Evolutionary conservation across 148 eudicot genomes (phyloP).

Genomic region (Beta vulgaris): DNA sequence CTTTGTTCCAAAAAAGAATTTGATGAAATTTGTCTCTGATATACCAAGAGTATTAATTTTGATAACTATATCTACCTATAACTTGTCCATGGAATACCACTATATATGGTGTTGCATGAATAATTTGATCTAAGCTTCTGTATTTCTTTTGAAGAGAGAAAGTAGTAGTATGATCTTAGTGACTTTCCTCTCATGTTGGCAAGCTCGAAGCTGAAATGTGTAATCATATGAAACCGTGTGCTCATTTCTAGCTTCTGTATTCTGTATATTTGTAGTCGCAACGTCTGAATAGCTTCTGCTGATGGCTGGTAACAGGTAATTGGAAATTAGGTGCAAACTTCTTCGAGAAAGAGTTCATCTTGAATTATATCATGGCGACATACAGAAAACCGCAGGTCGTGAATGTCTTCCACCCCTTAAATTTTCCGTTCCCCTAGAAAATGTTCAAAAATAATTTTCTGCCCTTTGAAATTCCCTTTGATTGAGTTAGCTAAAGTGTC

Average conservation of each 20-base stretch:
- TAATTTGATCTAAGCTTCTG: neutral
- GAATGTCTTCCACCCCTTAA: neutral
- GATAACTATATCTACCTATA: no score
- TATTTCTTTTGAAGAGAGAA: neutral
- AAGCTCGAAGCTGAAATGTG: neutral
- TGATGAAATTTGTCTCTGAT: neutral
- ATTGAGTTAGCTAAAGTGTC: neutral
- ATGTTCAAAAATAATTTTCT: neutral
- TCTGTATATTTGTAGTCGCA: neutral
- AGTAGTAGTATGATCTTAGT: neutral
- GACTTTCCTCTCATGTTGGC: neutral
- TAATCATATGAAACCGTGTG: neutral
- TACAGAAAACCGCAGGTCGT: conserved; percentile 80
- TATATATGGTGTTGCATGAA: neutral
- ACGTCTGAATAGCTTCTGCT: neutral
- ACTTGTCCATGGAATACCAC: neutral
- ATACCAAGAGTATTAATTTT: neutral
- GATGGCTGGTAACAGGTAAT: conserved; percentile 44
- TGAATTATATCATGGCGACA: conserved; percentile 84
- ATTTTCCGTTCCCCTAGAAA: neutral
- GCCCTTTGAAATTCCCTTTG: neutral
- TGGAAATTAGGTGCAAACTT: conserved; percentile 69
- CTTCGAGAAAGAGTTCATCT: conserved; percentile 57
- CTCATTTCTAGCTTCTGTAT: neutral
- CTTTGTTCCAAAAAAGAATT: neutral